Percentiles rank a stretch among this genome's conserved stretches.
Evolutionary conservation across 306 rosid species (phyloP).

Genomic region (Canavalia gladiata): DNA sequence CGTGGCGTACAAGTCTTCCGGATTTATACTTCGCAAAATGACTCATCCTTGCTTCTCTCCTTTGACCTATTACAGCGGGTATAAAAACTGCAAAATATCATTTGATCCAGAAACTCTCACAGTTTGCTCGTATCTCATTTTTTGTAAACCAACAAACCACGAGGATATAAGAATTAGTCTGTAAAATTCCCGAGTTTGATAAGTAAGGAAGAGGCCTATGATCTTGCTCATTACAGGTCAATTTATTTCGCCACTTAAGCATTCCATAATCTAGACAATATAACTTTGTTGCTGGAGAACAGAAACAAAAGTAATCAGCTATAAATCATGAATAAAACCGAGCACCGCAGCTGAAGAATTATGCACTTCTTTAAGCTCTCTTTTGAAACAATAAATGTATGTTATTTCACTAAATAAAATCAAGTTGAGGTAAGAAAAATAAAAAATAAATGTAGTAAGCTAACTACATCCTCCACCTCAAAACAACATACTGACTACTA

Average conservation of each 20-base stretch:
- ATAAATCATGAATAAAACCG: background rate
- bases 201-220: background rate
- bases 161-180: background rate
- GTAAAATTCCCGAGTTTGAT: background rate
- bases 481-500: slow-evolving; percentile 26
- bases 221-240: background rate
- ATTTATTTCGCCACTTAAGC: background rate
- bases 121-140: background rate
- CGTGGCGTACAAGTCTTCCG: background rate
- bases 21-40: background rate
- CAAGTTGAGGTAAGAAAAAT: background rate
- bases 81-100: no score
- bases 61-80: no score
- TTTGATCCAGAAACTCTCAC: no score
- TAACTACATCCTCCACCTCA: slow-evolving; percentile 55
- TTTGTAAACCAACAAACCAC: background rate
- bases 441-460: slow-evolving; percentile 48
- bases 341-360: background rate
- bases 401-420: slow-evolving; percentile 42
- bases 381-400: slow-evolving; percentile 32
- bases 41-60: background rate
- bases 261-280: background rate
- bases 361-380: slow-evolving; percentile 33
- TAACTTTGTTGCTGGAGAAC: background rate
- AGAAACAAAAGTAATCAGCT: background rate